Conservation (phyloP, 2,329 filamentous ascomycete species). For the Claviceps fusiformis region DNA sequence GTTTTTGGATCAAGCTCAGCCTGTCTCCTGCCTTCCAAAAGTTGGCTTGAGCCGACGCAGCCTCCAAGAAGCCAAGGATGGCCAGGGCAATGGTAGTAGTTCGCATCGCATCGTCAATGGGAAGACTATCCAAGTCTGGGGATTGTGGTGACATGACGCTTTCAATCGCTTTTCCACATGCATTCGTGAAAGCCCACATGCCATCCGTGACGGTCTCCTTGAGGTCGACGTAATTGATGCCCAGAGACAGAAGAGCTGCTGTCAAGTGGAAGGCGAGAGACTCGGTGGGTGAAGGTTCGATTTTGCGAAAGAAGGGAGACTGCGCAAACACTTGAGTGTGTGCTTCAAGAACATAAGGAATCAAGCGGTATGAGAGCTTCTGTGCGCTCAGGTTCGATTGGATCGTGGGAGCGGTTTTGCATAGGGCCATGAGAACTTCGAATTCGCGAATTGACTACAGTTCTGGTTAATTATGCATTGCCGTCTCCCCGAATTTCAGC, state of each 20-base stretch:
- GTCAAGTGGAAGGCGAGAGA: slow-evolving; percentile 67
- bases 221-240: slow-evolving; percentile 56
- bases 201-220: slow-evolving; percentile 52
- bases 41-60: slow-evolving; percentile 59
- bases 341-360: slow-evolving; percentile 74
- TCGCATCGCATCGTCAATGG: slow-evolving; percentile 51
- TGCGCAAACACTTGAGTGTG: slow-evolving; percentile 64
- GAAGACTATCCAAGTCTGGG: slow-evolving; percentile 42
- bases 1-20: slow-evolving; percentile 54
- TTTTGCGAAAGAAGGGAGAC: slow-evolving; percentile 69
- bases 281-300: slow-evolving; percentile 84
- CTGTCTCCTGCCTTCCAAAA: slow-evolving; percentile 73
- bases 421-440: slow-evolving; percentile 80
- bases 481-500: not conserved
- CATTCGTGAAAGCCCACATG: slow-evolving; percentile 58
- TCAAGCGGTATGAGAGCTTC: slow-evolving; percentile 64
- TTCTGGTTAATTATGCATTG: slow-evolving; percentile 8
- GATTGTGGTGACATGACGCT: slow-evolving; percentile 37
- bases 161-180: slow-evolving; percentile 51
- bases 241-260: slow-evolving; percentile 67
- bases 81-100: slow-evolving; percentile 70
- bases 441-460: slow-evolving; percentile 72
- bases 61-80: slow-evolving; percentile 80
- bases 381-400: slow-evolving; percentile 59
- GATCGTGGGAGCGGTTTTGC: slow-evolving; percentile 72